Evolutionary conservation across 805 yeast species (phyloP), one percentile per base, ranked within the genome.

Genomic region (Isabelozyma gotoi): DNA sequence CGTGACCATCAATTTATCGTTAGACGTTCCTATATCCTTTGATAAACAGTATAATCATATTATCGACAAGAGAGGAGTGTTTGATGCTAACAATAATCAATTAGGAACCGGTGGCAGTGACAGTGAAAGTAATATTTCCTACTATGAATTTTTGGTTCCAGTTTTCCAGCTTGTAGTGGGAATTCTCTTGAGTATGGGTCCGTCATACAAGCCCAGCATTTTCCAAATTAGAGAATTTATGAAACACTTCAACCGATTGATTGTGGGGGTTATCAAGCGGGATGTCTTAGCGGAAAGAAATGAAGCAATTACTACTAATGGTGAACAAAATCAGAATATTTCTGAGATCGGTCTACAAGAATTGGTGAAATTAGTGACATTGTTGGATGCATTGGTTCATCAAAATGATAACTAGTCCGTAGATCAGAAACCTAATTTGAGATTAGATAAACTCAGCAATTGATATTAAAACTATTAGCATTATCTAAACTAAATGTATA

Each of bases 131-230:
- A 41, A 40, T 2, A 60, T 85, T 3, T 81, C 90, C 0, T 69
- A 80, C 40, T 82, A 80, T 57, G 95, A 87, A 46, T 65, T 87
- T 15, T 69, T 87, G 33, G 74, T 84, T 27, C 94, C 96, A 0
- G 70, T 84, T 2, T 85, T 88, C 60, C 96, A 87, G 54, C 65
- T 89, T 38, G 69, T 88, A 2, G 63, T 81, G 7, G 81, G 95
- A 0, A 68, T 86, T 6, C 65, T 85, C 3, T 67, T 90, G 7
- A 80, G 95, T 2, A 77, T 87, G 71, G 96, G 96, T 0, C 83
- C 91, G 4, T 81, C 83, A 35, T 88, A 88, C 60, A 74, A 71
- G 45, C 72, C 77, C 0, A 81, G 85, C 12, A 69, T 82, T 7
- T 56, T 62, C 5, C 81, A 78, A 50, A 84, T 82, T 0, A 71